Evolutionary conservation across 2,329 filamentous ascomycete species (phyloP), one percentile per base, ranked within the genome.

Genomic region (Cadophora gregata): DNA sequence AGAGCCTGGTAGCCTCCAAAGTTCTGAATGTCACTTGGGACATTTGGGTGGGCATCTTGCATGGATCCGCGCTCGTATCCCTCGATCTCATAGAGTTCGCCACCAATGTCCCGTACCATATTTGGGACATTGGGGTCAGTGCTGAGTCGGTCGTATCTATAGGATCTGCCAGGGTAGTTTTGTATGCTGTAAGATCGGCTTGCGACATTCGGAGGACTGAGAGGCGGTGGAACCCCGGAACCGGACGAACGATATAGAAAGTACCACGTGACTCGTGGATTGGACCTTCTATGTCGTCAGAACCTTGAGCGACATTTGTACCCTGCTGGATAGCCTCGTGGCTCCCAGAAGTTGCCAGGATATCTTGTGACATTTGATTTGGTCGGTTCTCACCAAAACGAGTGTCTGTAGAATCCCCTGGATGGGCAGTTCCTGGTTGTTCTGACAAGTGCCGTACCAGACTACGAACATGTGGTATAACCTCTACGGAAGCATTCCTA

Each of bases 381-480:
- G 25, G 25, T 4, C 51, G 51, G n/a, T 33, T 55, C 4, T 55
- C 51, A 1, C 55, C 55, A 16, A 42, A 38, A n/a, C 55, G n/a
- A 21, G 55, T 59, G 16, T 59, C 55, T n/a, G n/a, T 38, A 2
- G 55, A 14, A 10, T 24, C 33, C 0, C 55, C 55, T 1, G 31
- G n/a, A 9, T 59, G 24, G n/a, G 55, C 55, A 9, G 24, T 10
- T 19, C 55, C 55, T 4, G 55, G 55, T 42, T 8, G 1, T 2
- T 59, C 33, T 25, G 55, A 59, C 2, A 25, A 25, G n/a, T 59
- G 31, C 2, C 33, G 31, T 9, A 27, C 33, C n/a, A 27, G 27
- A 25, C 55, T 55, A 3, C 51, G 27, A 19, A 59, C 55, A 59
- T 42, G 31, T 59, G 55, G 55, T 19, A 45, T 24, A 6, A 59